Conservation (phyloP, 108 stramenopile species). For the Skeletonema menzelii region DNA sequence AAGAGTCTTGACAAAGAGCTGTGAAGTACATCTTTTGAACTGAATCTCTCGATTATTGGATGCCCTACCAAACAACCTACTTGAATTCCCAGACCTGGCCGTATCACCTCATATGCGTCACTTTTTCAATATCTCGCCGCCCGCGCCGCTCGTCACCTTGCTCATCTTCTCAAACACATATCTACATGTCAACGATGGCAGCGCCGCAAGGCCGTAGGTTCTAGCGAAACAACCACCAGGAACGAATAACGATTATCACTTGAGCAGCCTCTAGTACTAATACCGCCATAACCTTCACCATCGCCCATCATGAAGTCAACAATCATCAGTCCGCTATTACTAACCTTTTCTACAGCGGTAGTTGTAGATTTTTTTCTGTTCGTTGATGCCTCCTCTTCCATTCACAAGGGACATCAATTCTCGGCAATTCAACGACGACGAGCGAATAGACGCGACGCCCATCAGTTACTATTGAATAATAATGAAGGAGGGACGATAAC, state of each 20-base stretch:
- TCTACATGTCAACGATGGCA: not conserved
- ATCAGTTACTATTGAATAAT: too few species aligned
- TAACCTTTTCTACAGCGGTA: not conserved
- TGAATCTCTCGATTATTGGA: too few species aligned
- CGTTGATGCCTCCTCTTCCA: not conserved
- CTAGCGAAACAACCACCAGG: not conserved
- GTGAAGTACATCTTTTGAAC: too few species aligned
- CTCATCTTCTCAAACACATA: too few species aligned
- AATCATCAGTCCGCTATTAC: not conserved
- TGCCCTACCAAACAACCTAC: not conserved
- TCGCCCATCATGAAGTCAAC: not conserved
- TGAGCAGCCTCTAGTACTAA: not conserved
- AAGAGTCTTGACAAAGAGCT: too few species aligned
- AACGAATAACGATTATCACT: not conserved
- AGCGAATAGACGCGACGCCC: not conserved
- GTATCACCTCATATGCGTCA: not conserved
- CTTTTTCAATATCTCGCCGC: not conserved
- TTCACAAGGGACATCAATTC: not conserved
- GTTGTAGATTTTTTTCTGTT: not conserved
- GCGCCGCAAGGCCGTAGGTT: not conserved
- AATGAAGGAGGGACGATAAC: too few species aligned
- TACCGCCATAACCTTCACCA: too few species aligned
- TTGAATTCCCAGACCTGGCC: not conserved
- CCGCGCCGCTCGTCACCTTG: too few species aligned
- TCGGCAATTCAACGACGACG: not conserved